phyloP scores from a whole-genome alignment of 2,329 filamentous ascomycete species.

The Aspergillus ibericus region DNA sequence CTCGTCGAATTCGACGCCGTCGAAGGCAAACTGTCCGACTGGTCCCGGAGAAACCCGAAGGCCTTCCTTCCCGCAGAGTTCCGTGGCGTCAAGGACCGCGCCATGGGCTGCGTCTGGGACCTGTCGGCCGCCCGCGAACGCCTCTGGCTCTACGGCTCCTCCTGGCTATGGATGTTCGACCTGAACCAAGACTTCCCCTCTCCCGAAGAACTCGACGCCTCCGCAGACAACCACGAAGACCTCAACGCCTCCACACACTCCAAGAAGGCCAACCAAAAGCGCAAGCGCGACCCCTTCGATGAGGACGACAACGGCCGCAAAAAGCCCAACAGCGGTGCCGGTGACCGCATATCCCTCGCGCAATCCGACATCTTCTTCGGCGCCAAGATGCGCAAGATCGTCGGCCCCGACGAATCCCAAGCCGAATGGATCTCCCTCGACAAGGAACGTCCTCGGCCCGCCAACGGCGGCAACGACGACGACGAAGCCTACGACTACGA shows the following conservation, averaged over 20 bases:
- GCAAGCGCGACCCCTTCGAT: slow-evolving; percentile 43
- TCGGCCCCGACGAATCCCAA: slow-evolving; percentile 38
- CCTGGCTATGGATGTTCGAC: slow-evolving; percentile 92
- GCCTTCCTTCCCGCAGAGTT: slow-evolving; percentile 72
- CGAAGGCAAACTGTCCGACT: slow-evolving; percentile 75
- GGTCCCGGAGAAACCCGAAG: slow-evolving; percentile 82
- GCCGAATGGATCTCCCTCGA: slow-evolving; percentile 38
- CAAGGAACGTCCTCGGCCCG: slow-evolving; percentile 21
- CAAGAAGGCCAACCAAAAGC: slow-evolving; percentile 34
- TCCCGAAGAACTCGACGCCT: slow-evolving; percentile 30
- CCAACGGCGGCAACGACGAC: slow-evolving; percentile 3
- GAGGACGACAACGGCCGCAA: slow-evolving; percentile 45
- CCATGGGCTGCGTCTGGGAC: slow-evolving; percentile 85
- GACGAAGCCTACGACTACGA: slow-evolving; percentile 37
- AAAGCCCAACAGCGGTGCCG: slow-evolving; percentile 56
- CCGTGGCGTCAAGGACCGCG: slow-evolving; percentile 71
- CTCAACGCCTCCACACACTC: slow-evolving; percentile 17
- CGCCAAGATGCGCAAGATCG: slow-evolving; percentile 51
- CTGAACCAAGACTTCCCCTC: slow-evolving; percentile 66
- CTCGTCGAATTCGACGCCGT: slow-evolving; percentile 77
- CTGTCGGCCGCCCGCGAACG: slow-evolving; percentile 57
- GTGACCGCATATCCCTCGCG: slow-evolving; percentile 50
- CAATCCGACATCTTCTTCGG: slow-evolving; percentile 47
- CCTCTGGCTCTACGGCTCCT: slow-evolving; percentile 82
- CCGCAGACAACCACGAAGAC: slow-evolving; percentile 25